Evolutionary conservation across 306 rosid genomes (phyloP), one percentile per base, ranked within the genome.

Genomic region (Notholithocarpus densiflorus): DNA sequence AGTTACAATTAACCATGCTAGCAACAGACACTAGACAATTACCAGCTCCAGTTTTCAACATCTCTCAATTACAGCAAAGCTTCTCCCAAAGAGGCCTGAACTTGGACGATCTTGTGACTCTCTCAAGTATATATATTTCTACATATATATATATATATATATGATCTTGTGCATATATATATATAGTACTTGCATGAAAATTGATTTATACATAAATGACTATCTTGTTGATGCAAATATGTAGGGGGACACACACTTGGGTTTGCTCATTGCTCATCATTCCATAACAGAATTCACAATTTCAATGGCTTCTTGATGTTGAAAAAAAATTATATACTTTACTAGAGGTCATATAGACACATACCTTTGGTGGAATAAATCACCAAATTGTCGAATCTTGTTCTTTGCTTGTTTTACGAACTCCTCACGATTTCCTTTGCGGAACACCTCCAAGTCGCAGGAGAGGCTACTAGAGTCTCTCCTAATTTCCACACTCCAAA

Each of bases 201-300:
- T 48, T 40, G 2, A 43, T 48, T 10, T 12, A 8, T 32, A 34
- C 10, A 34, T 40, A 18, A 68, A 48, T 68, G 52, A 34, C 3
- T 31, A 55, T 29, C 48, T n/a, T 19, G 10, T 1, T 56, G 56
- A 18, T 26, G 15, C 45, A 9, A 17, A 66, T 56, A 17, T 75
- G 64, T 57, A 92, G 97, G 97, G 45, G 97, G 97, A 1, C 97
- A 92, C 88, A 92, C 95, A 1, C 89, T 92, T 0, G 97, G 97
- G 11, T 92, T 90, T 11, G 93, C 92, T 40, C 95, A 90, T 17
- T 92, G 95, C 71, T 89, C 97, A 66, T 92, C 97, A 9, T 92
- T 92, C 78, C 83, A 86, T 77, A 92, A 92, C 83, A 81, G 97
- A 81, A 89, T 92, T 83, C 97, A 90, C 55, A 84, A 61, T 15